Evolutionary conservation across 257 asterid genomes (phyloP).

Genomic region (Solanum piurae): DNA sequence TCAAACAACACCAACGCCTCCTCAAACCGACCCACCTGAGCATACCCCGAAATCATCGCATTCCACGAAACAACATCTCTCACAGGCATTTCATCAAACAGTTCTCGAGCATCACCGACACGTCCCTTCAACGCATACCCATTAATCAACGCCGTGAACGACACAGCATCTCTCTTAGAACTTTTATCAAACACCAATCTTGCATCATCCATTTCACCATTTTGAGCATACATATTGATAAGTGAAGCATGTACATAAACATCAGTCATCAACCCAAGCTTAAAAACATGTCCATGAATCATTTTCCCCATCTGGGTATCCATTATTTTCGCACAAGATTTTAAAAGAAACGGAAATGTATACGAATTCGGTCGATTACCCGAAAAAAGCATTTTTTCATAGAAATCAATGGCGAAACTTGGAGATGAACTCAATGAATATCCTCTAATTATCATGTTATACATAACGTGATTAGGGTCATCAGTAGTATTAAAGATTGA

Average conservation of each 20-base stretch:
- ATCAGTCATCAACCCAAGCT: conserved; percentile 13
- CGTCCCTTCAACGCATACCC: conserved; percentile 10
- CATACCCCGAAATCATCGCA: conserved; percentile 21
- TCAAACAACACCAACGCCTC: conserved; percentile 20
- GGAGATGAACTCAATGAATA: conserved; percentile 11
- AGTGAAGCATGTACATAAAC: conserved; percentile 21
- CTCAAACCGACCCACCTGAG: conserved; percentile 6
- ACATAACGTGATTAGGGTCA: conserved; percentile 6
- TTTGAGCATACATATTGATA: conserved; percentile 16
- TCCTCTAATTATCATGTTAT: conserved; percentile 20
- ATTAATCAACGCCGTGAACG: conserved; percentile 19
- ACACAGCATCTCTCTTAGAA: conserved; percentile 18
- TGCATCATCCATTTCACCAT: conserved; percentile 17
- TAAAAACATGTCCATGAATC: conserved; percentile 17
- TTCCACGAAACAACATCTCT: conserved; percentile 30
- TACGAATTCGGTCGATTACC: conserved; percentile 4
- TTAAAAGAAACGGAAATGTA: conserved; percentile 17
- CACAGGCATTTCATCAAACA: conserved; percentile 23
- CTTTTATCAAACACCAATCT: conserved; percentile 22
- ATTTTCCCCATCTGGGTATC: conserved; percentile 7
- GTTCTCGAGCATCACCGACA: conserved; percentile 12
- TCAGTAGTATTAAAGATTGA: conserved; percentile 6
- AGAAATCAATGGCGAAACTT: conserved; percentile 9
- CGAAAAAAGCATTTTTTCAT: conserved; percentile 4
- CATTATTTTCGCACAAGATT: conserved; percentile 10